phyloP scores from a whole-genome alignment of 2,329 filamentous ascomycete species.

The Cladorrhinum sp. region DNA sequence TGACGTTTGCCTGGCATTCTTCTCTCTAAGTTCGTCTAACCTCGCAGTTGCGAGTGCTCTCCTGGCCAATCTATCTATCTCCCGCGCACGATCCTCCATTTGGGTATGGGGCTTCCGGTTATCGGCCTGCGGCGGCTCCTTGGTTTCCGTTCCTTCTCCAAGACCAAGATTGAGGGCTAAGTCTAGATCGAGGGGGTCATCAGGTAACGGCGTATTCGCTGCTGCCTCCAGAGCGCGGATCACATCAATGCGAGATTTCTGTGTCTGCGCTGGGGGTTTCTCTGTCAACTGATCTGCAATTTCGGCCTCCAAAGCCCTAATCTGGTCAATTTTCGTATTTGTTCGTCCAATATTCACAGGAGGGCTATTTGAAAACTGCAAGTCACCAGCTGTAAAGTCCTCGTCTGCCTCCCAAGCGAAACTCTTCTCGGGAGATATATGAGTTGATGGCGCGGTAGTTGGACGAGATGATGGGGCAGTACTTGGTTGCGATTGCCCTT shows the following conservation, averaged over 20 bases:
- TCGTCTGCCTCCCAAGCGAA: constrained; percentile 56
- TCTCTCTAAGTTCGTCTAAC: constrained; percentile 52
- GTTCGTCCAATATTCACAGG: constrained; percentile 42
- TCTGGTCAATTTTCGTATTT: constrained; percentile 37
- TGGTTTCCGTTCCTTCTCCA: constrained; percentile 12
- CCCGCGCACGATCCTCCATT: constrained; percentile 45
- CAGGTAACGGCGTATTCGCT: constrained; percentile 21
- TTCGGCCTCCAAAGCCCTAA: constrained; percentile 36
- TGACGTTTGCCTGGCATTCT: constrained; percentile 42
- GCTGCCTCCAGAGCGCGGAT: constrained; percentile 33
- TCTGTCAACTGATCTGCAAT: constrained; percentile 22
- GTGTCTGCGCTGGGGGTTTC: constrained; percentile 19
- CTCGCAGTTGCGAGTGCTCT: constrained; percentile 47
- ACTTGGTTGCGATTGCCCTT: constrained; percentile 20
- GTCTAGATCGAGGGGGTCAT: constrained; percentile 12
- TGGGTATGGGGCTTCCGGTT: constrained; percentile 39
- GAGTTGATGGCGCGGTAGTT: constrained; percentile 7
- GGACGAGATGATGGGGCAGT: constrained; percentile 1
- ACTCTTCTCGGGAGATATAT: constrained; percentile 46
- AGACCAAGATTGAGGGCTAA: constrained; percentile 21
- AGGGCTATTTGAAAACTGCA: constrained; percentile 57
- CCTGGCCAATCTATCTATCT: constrained; percentile 43
- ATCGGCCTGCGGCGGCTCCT: constrained; percentile 12
- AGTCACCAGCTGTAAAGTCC: constrained; percentile 55
- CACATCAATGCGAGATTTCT: constrained; percentile 45